A percentile compares a stretch with the other conserved stretches of the same genome.
These are phyloP conservation scores for Aspergillus awamori DNA, from an alignment of 2,329 filamentous ascomycete species.

Conservation along the genomic window DNA sequence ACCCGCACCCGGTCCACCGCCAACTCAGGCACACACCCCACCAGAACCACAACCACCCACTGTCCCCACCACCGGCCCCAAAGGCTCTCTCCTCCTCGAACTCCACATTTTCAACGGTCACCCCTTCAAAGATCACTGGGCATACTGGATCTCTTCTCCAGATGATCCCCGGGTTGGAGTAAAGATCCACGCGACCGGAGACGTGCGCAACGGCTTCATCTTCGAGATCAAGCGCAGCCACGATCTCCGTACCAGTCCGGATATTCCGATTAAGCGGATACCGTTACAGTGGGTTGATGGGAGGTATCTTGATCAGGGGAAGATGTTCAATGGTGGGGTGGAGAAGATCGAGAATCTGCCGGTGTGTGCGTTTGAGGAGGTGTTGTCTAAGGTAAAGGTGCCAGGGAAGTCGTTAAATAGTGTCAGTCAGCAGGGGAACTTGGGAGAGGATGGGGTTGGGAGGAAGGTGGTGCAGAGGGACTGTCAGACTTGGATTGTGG, in stretches of 20 bases:
- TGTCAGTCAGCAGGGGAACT: background rate
- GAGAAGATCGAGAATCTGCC: slow-evolving; percentile 25
- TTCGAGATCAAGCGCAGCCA: slow-evolving; percentile 35
- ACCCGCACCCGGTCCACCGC: background rate
- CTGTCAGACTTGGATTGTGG: slow-evolving; percentile 44
- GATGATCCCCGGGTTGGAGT: slow-evolving; percentile 26
- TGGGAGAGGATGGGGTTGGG: background rate
- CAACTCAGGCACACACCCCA: background rate
- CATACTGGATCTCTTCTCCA: slow-evolving; percentile 33
- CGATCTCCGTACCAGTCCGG: slow-evolving; percentile 20
- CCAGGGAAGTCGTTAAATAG: slow-evolving; percentile 22
- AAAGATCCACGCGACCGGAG: slow-evolving; percentile 35
- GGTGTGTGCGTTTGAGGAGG: slow-evolving; percentile 33
- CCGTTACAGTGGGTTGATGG: slow-evolving; percentile 37
- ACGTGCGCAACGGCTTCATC: slow-evolving; percentile 36
- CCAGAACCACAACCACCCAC: background rate
- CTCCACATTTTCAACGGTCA: slow-evolving; percentile 36
- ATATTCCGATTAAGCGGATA: slow-evolving; percentile 25
- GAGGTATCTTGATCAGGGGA: slow-evolving; percentile 24
- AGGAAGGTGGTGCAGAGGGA: slow-evolving; percentile 33
- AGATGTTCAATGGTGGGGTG: slow-evolving; percentile 31
- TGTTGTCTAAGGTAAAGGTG: slow-evolving; percentile 16
- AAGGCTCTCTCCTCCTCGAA: slow-evolving; percentile 30
- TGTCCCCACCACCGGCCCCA: background rate
- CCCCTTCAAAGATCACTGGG: slow-evolving; percentile 44